Base-by-base conservation (phyloP, 78 protist genomes). In the Diacronema lutheri region DNA sequence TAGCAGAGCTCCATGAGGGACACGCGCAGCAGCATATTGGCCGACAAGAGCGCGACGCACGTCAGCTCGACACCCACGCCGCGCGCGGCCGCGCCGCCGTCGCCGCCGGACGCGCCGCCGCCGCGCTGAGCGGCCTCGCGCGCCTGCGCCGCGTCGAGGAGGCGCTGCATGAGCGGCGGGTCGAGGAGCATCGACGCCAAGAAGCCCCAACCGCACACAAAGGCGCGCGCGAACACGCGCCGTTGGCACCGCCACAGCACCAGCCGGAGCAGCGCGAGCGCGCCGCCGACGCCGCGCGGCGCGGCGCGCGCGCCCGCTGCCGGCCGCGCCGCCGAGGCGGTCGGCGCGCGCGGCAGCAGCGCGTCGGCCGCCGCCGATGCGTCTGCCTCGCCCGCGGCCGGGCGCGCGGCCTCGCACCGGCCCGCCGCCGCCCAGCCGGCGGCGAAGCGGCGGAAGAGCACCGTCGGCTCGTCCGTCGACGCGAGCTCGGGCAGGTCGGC, bases 1-100 rank as follows among this genome's bases (percentile, higher is more conserved):
- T 84, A 84, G 87, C 87, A 84, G 29, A 71, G 29, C 65, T 84
- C 87, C 87, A 84, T 84, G 58, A 76, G 66, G 13, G 50, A 20
- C 25, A 83, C 86, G 33, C 86, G 86, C 40, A 83, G 31, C 77
- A 60, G 72, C 86, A 83, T 83, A 38, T 14, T 40, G 50, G 33
- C 56, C 25, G 76, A 62, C 33, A 83, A 77, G 60, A 40, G 44
- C 31, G 23, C 6, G 23, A 83, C 72, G 33, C 40, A 16, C 33
- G n/a, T 46, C 29, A 83, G 58, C 21, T 77, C 46, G 33, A 7
- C 26, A 13, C 20, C 1, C 35, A 26, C 26, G 16, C 16, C 50
- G 50, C 50, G 16, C 16, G 50, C 16, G 16, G 50, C 50, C 16
- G 50, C 50, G 50, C n/a, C n/a, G n/a, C n/a, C n/a, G n/a, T n/a